Evolutionary conservation across 2,329 filamentous ascomycete genomes (phyloP), one percentile per base, ranked within the genome.

Genomic region (Ramichloridium luteum): DNA sequence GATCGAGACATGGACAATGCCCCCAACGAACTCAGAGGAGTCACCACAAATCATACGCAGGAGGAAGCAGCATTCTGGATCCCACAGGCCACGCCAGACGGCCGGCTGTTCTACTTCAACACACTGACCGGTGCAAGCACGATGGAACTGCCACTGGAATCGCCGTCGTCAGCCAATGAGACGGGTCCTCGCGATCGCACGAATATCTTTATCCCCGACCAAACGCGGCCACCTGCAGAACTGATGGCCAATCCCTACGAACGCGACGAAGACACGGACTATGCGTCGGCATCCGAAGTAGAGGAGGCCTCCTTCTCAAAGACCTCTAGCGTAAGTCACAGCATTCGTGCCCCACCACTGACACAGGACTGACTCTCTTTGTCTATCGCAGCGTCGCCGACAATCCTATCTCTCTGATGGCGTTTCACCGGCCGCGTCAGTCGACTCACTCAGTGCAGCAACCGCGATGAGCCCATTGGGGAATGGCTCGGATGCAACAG

Each of bases 61-160:
- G 86, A 90, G 46, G 77, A 88, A 54, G 85, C 88, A 27, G 88
- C 92, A 44, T 98, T 93, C 54, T 98, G 90, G 90, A 93, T 98
- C 45, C 90, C 90, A 12, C 90, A 98, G 62, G 90, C 86, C 10
- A 98, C 90, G 0, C 74, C 83, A 1, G 86, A 96, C 54, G 90
- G 90, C 32, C 73, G 86, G 35, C 61, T 98, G 14, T 98, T 92
- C 59, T 98, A 96, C 61, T 96, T 93, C 68, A 98, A 98, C 58
- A 96, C 88, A 40, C 76, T 94, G 62, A 98, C 90, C 0, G 86
- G 88, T 34, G 84, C 92, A 50, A 92, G 82, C 52, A 92, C 82
- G 41, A 90, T 86, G 74, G 90, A 98, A 54, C 64, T 98, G 38
- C 90, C 90, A 2, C 68, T 98, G 15, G 90, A 98, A 55, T 88